These are phyloP conservation scores for Starmerella potacharoeniae DNA, from an alignment of 805 yeast genomes.

Conservation along the genomic window DNA sequence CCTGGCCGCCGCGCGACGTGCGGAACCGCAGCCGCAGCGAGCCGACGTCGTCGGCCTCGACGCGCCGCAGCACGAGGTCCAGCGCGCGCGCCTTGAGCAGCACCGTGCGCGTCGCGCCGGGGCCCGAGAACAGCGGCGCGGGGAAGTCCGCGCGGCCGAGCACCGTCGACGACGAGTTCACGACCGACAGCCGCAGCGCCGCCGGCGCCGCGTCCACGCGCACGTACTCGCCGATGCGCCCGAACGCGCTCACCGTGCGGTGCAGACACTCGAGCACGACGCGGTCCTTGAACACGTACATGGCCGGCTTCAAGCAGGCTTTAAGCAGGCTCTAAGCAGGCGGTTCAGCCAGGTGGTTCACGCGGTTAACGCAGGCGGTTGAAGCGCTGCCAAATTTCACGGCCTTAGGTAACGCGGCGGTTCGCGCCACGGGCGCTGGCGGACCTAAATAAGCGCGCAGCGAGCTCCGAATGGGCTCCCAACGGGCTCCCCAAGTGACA, in stretches of 20 bases:
- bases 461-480: too few species aligned
- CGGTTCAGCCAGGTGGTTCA: too few species aligned
- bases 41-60: constrained; percentile 5
- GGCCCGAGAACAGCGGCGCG: constrained; percentile 7
- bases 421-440: too few species aligned
- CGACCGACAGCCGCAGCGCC: constrained; percentile 6
- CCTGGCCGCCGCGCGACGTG: constrained; percentile 10
- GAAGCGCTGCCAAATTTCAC: too few species aligned
- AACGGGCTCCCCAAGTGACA: too few species aligned
- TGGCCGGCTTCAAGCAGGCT: background rate
- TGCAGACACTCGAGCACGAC: constrained; percentile 8
- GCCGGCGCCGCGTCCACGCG: constrained; percentile 5
- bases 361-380: too few species aligned
- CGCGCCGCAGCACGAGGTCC: constrained; percentile 11
- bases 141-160: constrained; percentile 5
- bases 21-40: constrained; percentile 9
- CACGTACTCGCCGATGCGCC: constrained; percentile 15
- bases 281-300: constrained; percentile 14
- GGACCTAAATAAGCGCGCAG: too few species aligned
- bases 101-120: constrained; percentile 4
- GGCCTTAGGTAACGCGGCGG: too few species aligned
- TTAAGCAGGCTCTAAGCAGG: too few species aligned
- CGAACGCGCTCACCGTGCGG: constrained; percentile 5
- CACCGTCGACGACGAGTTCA: constrained; percentile 15
- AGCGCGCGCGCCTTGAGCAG: constrained; percentile 16